These are phyloP conservation scores for Diutina siamensis DNA, from an alignment of 1,139 yeast species.

Conservation along the genomic window DNA sequence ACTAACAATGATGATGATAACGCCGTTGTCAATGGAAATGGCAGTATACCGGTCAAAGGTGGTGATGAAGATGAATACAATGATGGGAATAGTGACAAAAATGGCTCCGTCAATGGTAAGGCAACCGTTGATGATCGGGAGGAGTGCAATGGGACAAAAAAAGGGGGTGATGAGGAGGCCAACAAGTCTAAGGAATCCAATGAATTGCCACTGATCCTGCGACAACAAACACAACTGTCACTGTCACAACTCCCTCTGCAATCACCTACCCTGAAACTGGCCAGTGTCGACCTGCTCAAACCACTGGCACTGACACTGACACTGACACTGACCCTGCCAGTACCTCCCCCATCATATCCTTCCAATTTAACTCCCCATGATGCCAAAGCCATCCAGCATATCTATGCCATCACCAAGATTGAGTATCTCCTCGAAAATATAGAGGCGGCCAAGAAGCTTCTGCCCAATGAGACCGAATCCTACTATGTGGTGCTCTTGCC, in stretches of 20 bases:
- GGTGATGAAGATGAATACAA: not conserved
- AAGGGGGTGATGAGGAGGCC: not conserved
- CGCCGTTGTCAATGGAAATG: not conserved
- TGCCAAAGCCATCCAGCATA: constrained; percentile 29
- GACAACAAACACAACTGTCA: too few species aligned
- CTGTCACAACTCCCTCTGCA: too few species aligned
- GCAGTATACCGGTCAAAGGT: not conserved
- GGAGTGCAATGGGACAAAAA: not conserved
- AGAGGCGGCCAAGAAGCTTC: constrained; percentile 6
- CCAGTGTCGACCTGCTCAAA: too few species aligned
- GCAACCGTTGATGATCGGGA: not conserved
- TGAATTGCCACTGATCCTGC: too few species aligned
- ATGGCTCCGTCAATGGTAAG: not conserved
- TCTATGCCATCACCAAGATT: constrained; percentile 26
- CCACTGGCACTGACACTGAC: too few species aligned
- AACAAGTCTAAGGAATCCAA: too few species aligned
- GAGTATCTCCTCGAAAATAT: constrained; percentile 15
- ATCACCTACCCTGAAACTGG: too few species aligned
- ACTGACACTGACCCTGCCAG: not conserved
- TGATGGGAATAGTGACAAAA: not conserved
- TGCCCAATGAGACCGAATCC: not conserved
- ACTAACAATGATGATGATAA: not conserved
- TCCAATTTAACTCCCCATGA: constrained; percentile 16
- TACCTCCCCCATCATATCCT: not conserved
- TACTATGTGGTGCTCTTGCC: not conserved